These are phyloP conservation scores for Zymoseptoria crescenta DNA, from an alignment of 2,329 filamentous ascomycete genomes.

Conservation along the genomic window DNA sequence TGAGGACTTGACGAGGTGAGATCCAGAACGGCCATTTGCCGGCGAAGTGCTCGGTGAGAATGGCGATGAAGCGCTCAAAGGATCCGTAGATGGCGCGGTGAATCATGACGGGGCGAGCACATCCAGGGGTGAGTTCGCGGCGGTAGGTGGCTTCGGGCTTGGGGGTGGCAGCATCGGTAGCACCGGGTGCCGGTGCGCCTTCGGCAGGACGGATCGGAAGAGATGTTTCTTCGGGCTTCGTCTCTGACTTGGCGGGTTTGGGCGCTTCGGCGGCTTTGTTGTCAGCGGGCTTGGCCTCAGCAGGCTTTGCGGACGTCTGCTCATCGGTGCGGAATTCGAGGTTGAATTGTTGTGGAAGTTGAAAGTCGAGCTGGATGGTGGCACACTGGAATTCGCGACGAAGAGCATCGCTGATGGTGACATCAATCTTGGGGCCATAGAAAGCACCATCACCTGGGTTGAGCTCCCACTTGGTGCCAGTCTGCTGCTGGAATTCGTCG, in stretches of 20 bases:
- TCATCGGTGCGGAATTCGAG: conserved; percentile 78
- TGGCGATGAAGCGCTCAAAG: conserved; percentile 62
- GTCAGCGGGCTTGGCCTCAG: conserved; percentile 28
- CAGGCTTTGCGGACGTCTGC: conserved; percentile 36
- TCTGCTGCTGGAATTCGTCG: conserved; percentile 60
- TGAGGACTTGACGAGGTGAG: conserved; percentile 70
- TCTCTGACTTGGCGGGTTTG: conserved; percentile 33
- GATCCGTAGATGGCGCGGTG: conserved; percentile 73
- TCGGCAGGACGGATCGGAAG: conserved; percentile 28
- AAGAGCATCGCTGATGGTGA: conserved; percentile 83
- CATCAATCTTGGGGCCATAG: conserved; percentile 97
- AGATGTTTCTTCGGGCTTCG: conserved; percentile 21
- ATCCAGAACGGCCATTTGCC: conserved; percentile 90
- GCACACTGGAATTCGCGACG: conserved; percentile 81
- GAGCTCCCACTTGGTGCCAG: conserved; percentile 70
- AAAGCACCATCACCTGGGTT: conserved; percentile 96
- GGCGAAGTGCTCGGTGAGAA: conserved; percentile 74
- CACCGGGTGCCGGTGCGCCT: conserved; percentile 2
- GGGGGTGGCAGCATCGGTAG: conserved; percentile 4
- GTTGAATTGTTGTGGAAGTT: conserved; percentile 76
- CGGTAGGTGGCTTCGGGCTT: conserved; percentile 29
- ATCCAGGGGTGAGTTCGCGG: conserved; percentile 56
- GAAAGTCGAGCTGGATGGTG: conserved; percentile 91
- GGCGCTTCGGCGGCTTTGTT: conserved; percentile 26
- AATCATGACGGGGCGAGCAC: conserved; percentile 76